A percentile compares a stretch with the other conserved stretches of the same genome.
phyloP scores from a whole-genome alignment of 2,329 filamentous ascomycete genomes.

The Lecanoromycetidae sp. region DNA sequence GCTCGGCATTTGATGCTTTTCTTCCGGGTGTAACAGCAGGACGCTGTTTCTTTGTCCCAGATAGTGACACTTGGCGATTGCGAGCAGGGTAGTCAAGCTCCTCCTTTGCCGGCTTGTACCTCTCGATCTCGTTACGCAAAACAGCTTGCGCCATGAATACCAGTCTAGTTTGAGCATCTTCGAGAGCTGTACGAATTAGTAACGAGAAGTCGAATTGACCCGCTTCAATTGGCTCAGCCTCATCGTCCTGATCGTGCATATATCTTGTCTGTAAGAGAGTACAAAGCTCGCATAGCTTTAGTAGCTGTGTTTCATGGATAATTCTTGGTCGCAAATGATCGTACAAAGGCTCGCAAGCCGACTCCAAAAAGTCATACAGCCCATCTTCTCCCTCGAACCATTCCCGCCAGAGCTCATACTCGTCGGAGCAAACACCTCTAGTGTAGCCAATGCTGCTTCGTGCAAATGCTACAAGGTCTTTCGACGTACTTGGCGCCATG shows the following conservation, averaged over 20 bases:
- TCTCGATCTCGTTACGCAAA: conserved; percentile 54
- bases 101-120: conserved; percentile 51
- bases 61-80: conserved; percentile 33
- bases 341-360: conserved; percentile 55
- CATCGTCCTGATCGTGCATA: conserved; percentile 46
- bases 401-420: conserved; percentile 55
- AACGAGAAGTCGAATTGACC: conserved; percentile 50
- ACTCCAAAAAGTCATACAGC: conserved; percentile 54
- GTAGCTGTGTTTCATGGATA: conserved; percentile 53
- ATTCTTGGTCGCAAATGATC: conserved; percentile 53
- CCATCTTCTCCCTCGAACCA: conserved; percentile 54
- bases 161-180: conserved; percentile 55
- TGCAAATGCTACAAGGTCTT: conserved; percentile 53
- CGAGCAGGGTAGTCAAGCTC: conserved; percentile 52
- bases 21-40: conserved; percentile 41
- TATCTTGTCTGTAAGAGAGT: conserved; percentile 54
- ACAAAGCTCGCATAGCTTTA: conserved; percentile 56
- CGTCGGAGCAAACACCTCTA: conserved; percentile 53
- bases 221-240: conserved; percentile 37
- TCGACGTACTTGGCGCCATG: conserved; percentile 47
- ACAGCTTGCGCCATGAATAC: conserved; percentile 53
- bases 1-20: conserved; percentile 32
- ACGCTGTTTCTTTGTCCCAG: conserved; percentile 29
- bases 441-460: conserved; percentile 53
- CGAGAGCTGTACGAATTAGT: conserved; percentile 51